phyloP scores from a whole-genome alignment of 2,329 filamentous ascomycete species.

The Penicillium nordicum region DNA sequence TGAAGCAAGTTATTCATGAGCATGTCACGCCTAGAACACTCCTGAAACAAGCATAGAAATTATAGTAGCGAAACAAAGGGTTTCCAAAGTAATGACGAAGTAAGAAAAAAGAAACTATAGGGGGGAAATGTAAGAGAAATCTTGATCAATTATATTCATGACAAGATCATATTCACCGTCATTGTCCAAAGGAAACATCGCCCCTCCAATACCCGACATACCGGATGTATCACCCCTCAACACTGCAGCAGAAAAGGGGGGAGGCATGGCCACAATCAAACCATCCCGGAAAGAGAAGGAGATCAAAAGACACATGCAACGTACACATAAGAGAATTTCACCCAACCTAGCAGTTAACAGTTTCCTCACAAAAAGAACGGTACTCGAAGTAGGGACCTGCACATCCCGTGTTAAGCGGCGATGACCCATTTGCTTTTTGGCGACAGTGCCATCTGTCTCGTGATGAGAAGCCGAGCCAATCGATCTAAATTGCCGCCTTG shows the following conservation, averaged over 20 bases:
- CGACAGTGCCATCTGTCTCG: slow-evolving; percentile 14
- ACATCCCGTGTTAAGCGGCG: slow-evolving; percentile 7
- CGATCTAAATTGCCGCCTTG: not conserved
- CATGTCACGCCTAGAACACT: not conserved
- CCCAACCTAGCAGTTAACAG: not conserved
- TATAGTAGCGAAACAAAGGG: not conserved
- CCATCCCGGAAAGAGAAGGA: slow-evolving; percentile 15
- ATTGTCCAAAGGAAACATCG: slow-evolving; percentile 3
- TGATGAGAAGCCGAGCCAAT: slow-evolving; percentile 19
- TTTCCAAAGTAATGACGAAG: slow-evolving; percentile 7
- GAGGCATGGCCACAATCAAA: slow-evolving; percentile 9
- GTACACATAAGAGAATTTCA: not conserved
- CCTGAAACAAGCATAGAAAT: not conserved
- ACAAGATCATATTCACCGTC: slow-evolving; percentile 5
- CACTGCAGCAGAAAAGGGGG: slow-evolving; percentile 2
- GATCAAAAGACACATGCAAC: slow-evolving; percentile 10
- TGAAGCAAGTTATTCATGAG: not conserved
- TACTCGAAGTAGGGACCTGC: slow-evolving; percentile 1
- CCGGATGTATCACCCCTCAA: slow-evolving; percentile 7
- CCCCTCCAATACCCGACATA: slow-evolving; percentile 20
- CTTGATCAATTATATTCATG: slow-evolving; percentile 16
- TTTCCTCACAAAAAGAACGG: not conserved
- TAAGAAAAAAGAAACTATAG: not conserved
- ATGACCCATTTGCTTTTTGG: slow-evolving; percentile 15
- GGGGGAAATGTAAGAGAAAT: not conserved